Evolutionary conservation across 2,329 filamentous ascomycete species (phyloP).

Genomic region (Penicillium rolfsii): DNA sequence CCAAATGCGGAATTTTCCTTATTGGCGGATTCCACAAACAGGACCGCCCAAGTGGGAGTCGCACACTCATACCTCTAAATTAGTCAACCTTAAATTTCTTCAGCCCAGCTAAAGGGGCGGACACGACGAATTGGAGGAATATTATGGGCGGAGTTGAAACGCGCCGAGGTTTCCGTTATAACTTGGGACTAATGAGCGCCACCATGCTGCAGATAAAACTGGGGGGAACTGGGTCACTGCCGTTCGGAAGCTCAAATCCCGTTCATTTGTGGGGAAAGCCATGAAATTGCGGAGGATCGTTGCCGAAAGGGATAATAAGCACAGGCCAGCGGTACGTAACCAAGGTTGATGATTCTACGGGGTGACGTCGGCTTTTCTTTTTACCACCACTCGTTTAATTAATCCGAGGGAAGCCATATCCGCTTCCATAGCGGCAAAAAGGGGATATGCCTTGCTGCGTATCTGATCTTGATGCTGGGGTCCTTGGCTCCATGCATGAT

Average conservation of each 20-base stretch:
- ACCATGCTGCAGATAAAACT: not conserved
- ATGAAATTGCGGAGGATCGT: not conserved
- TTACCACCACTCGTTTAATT: conserved; percentile 17
- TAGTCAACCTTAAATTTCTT: not conserved
- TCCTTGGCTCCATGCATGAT: too few species aligned
- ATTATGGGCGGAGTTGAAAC: not conserved
- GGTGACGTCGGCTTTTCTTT: conserved; percentile 11
- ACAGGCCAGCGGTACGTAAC: not conserved
- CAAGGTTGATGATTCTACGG: not conserved
- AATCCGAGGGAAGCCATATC: not conserved
- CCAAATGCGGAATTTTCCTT: too few species aligned
- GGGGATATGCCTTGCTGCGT: not conserved
- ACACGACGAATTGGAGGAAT: conserved; percentile 1
- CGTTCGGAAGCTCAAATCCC: not conserved
- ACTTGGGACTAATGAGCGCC: not conserved
- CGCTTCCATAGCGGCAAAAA: not conserved
- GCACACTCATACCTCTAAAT: not conserved
- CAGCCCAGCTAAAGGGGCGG: not conserved
- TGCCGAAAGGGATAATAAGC: not conserved
- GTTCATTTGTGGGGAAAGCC: not conserved
- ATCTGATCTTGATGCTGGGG: not conserved
- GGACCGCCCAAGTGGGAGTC: not conserved
- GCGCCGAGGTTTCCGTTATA: not conserved
- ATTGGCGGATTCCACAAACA: conserved; percentile 1
- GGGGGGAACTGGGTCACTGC: not conserved